phyloP scores from a whole-genome alignment of 2,329 filamentous ascomycete species.

The Penicillium oxalicum region DNA sequence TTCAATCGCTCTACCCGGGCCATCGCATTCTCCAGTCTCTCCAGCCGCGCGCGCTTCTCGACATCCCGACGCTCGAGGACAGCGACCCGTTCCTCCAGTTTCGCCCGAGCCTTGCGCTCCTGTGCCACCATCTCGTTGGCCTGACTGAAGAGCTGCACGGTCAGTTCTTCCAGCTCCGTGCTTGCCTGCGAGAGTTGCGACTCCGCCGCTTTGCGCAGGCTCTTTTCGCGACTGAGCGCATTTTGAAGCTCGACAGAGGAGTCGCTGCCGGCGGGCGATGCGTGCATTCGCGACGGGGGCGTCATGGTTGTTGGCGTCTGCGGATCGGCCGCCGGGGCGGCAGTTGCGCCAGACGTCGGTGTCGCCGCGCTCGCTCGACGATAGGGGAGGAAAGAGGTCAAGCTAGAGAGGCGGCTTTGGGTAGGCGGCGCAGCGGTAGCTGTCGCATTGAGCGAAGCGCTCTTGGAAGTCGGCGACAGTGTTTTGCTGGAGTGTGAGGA shows the following conservation, averaged over 20 bases:
- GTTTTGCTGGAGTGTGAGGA: slow-evolving; percentile 28
- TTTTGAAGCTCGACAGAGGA: slow-evolving; percentile 45
- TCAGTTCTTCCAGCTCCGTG: slow-evolving; percentile 57
- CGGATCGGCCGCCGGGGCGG: slow-evolving; percentile 11
- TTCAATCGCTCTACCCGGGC: slow-evolving; percentile 54
- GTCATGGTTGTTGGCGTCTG: slow-evolving; percentile 11
- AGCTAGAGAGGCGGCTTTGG: slow-evolving; percentile 33
- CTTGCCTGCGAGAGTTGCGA: slow-evolving; percentile 49
- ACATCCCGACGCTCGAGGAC: slow-evolving; percentile 42
- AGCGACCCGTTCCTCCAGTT: slow-evolving; percentile 44
- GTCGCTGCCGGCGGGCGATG: slow-evolving; percentile 21
- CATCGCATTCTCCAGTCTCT: slow-evolving; percentile 52
- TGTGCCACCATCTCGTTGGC: slow-evolving; percentile 62
- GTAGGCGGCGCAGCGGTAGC: slow-evolving; percentile 23
- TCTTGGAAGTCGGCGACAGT: slow-evolving; percentile 34
- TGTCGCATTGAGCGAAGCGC: slow-evolving; percentile 16
- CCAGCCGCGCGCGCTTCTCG: slow-evolving; percentile 49
- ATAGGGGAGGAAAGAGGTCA: slow-evolving; percentile 37
- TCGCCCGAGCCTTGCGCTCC: slow-evolving; percentile 54
- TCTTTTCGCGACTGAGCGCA: slow-evolving; percentile 50
- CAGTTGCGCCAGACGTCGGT: slow-evolving; percentile 24
- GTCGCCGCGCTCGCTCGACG: slow-evolving; percentile 32
- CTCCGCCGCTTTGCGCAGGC: slow-evolving; percentile 53
- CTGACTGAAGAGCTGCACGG: slow-evolving; percentile 55
- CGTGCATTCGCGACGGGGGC: slow-evolving; percentile 8